A percentile compares a stretch with the other conserved stretches of the same genome.
These are phyloP conservation scores for Pestalotiopsis sp. DNA, from an alignment of 2,329 filamentous ascomycete species.

Conservation along the genomic window DNA sequence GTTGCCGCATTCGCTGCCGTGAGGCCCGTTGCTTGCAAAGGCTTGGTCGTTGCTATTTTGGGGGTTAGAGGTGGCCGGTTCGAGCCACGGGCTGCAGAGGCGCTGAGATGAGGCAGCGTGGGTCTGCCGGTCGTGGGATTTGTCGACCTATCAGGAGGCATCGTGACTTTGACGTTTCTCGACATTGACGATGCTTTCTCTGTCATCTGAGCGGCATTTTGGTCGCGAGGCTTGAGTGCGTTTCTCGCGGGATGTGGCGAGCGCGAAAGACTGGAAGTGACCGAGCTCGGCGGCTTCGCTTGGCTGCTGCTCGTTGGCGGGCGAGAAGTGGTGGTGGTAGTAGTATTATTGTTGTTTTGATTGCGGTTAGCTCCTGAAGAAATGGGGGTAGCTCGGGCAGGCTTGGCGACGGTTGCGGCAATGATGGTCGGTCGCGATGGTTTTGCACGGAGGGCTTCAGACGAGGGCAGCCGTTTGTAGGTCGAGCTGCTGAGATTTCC, in stretches of 20 bases:
- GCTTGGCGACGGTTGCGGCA: conserved; percentile 14
- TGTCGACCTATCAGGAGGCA: conserved; percentile 47
- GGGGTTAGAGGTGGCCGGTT: conserved; percentile 54
- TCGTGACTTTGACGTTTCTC: conserved; percentile 31
- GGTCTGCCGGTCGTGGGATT: conserved; percentile 55
- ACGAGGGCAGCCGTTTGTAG: conserved; percentile 17
- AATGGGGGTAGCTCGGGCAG: conserved; percentile 8
- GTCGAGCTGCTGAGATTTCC: conserved; percentile 10
- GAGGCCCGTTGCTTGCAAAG: conserved; percentile 27
- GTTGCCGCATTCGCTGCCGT: conserved; percentile 42
- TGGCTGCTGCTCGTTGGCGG: not conserved
- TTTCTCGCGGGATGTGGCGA: conserved; percentile 7
- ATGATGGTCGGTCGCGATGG: conserved; percentile 11
- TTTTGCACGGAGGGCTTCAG: conserved; percentile 15
- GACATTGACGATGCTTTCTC: conserved; percentile 26
- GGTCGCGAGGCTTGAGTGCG: conserved; percentile 32
- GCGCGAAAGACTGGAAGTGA: not conserved
- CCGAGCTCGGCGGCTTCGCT: not conserved
- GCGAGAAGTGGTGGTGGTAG: not conserved
- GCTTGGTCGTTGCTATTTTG: conserved; percentile 52
- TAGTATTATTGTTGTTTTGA: not conserved
- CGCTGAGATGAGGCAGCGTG: conserved; percentile 70
- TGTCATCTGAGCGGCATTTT: conserved; percentile 39
- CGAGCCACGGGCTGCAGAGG: conserved; percentile 58
- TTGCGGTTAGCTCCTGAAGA: not conserved